These are phyloP conservation scores for Vicia sativa DNA, from an alignment of 306 rosid genomes.

Conservation along the genomic window DNA sequence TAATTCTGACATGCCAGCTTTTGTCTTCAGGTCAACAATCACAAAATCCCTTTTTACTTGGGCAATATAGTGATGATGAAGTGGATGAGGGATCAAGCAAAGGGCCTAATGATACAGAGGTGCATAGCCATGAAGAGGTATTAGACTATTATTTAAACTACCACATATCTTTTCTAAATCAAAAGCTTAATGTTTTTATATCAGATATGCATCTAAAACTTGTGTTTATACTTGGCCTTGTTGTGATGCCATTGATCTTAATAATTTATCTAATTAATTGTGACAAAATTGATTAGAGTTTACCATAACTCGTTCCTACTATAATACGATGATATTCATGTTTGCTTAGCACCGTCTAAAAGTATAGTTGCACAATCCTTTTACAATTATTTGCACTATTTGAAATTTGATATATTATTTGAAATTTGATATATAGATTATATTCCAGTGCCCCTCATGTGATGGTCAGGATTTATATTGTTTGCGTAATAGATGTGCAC, in stretches of 20 bases:
- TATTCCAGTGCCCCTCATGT: neutral
- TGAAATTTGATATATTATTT: too few species aligned
- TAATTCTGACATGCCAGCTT: constrained; percentile 56
- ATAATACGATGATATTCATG: neutral
- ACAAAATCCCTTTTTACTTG: constrained; percentile 90
- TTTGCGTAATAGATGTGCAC: constrained; percentile 1
- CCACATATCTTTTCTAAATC: constrained; percentile 6
- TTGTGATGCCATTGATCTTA: neutral
- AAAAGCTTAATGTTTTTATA: constrained; percentile 13
- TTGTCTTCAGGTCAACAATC: constrained; percentile 71
- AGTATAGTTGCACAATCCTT: constrained; percentile 22
- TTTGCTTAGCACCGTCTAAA: neutral
- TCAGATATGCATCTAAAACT: constrained; percentile 1
- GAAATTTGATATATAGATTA: constrained; percentile 16
- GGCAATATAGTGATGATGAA: constrained; percentile 93
- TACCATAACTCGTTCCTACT: neutral
- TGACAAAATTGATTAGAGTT: neutral
- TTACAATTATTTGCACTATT: constrained; percentile 28
- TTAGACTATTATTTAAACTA: constrained; percentile 31
- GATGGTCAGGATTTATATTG: neutral
- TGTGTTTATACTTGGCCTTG: neutral
- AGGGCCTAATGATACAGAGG: constrained; percentile 40
- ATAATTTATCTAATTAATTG: neutral
- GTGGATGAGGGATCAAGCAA: constrained; percentile 62
- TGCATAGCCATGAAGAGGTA: constrained; percentile 72